Conservation (phyloP, 1,284 basidiomycete genomes). For the Fomes fomentarius region DNA sequence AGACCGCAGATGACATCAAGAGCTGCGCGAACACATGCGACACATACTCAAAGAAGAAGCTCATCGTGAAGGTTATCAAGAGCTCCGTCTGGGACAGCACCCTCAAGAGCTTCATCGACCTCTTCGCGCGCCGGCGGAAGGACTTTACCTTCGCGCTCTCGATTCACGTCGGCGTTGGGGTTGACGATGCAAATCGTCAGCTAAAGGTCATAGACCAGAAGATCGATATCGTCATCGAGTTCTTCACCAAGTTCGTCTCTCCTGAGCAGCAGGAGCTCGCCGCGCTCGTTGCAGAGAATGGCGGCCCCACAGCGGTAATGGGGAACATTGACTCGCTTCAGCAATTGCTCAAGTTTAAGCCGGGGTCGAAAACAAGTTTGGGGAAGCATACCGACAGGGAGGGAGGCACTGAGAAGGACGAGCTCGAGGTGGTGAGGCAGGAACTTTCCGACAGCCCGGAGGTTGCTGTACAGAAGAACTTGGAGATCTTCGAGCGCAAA, state of each 20-base stretch:
- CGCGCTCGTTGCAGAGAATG: no score
- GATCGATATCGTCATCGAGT: no score
- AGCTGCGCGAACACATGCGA: conserved; percentile 35
- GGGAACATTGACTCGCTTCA: no score
- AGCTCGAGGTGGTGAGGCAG: conserved; percentile 31
- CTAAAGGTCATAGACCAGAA: no score
- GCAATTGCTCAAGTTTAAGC: no score
- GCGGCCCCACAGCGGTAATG: no score
- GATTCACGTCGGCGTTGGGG: conserved; percentile 36
- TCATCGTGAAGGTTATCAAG: conserved; percentile 39
- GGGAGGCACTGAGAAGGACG: neutral
- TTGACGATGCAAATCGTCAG: conserved; percentile 37
- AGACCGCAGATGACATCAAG: conserved; percentile 33
- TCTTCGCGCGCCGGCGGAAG: conserved; percentile 35
- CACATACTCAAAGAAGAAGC: conserved; percentile 34
- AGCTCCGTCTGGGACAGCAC: conserved; percentile 15
- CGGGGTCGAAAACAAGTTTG: no score
- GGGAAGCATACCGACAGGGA: no score
- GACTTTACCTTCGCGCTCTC: conserved; percentile 37
- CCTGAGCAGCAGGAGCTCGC: no score
- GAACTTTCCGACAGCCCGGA: conserved; percentile 31
- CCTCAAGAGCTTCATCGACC: conserved; percentile 25
- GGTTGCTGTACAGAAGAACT: conserved; percentile 29
- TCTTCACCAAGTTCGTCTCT: no score
- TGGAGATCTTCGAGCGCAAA: conserved; percentile 31